Evolutionary conservation across 345 rosid genomes (phyloP), one percentile per base, ranked within the genome.

Genomic region (Eucalyptus rudis): DNA sequence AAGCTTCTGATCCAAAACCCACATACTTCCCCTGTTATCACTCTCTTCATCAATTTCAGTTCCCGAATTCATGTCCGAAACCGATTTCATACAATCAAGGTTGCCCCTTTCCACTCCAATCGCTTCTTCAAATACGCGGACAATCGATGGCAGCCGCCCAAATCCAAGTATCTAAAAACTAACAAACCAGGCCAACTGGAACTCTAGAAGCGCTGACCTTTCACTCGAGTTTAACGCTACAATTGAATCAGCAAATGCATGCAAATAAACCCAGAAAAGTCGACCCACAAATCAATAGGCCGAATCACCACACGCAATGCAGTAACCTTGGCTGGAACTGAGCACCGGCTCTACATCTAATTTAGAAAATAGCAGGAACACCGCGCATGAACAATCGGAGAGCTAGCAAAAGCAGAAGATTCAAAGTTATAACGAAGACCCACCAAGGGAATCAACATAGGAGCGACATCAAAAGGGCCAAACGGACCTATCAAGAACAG

Each of bases 1-100:
- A 91, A 93, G 95, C 90, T 91, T 93, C 90, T 92, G 94, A 89
- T 93, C 95, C 93, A 92, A 91, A 92, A 54, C 94, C 95, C 95
- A 93, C 94, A 92, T 93, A 49, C 93, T 92, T 33, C 94, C 95
- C 88, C 87, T 91, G 51, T 88, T 91, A 80, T 83, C 88, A 62
- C 89, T 88, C 36, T 91, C 92, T 86, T 87, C 93, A 83, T 91
- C 90, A 33, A 90, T 89, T 81, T 92, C 92, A 52, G 44, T 85
- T 85, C 89, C 89, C 43, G 94, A 88, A 79, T 81, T 86, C 92
- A 93, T 90, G 84, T 90, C 89, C 9, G 45, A 10, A 17, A 31
- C 50, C 33, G 33, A 50, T n/a, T 45, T 62, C 47, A 40, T 10
- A 76, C 84, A 76, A 40, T 76, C 27, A 36, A 76, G 24, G 11